Percentiles rank a stretch among this genome's conserved stretches.
These are phyloP conservation scores for Citrus hindsii DNA, from an alignment of 345 rosid species.

Conservation along the genomic window DNA sequence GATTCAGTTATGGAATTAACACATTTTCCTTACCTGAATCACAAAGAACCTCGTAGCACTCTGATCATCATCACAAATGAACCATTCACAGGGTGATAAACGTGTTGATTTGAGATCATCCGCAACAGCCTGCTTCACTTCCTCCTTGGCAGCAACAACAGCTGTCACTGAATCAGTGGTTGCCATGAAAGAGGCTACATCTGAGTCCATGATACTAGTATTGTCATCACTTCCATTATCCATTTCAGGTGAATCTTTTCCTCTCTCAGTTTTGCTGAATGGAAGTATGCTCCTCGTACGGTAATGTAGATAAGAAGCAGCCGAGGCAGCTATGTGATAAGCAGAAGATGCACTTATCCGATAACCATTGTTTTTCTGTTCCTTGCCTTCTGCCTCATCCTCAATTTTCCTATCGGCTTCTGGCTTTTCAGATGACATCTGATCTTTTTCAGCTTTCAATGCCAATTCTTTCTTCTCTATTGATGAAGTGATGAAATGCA, in stretches of 20 bases:
- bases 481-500: slow-evolving; percentile 72
- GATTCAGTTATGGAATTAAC: neutral
- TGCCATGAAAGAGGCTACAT: slow-evolving; percentile 68
- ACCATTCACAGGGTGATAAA: slow-evolving; percentile 96
- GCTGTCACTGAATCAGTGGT: slow-evolving; percentile 97
- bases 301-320: slow-evolving; percentile 81
- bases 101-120: slow-evolving; percentile 71
- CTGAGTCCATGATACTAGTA: slow-evolving; percentile 33
- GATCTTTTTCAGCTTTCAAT: slow-evolving; percentile 34
- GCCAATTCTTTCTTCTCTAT: slow-evolving; percentile 58
- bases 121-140: slow-evolving; percentile 95
- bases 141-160: slow-evolving; percentile 93
- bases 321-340: slow-evolving; percentile 76
- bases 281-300: slow-evolving; percentile 67
- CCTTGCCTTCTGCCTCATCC: slow-evolving; percentile 25
- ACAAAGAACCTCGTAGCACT: slow-evolving; percentile 74
- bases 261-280: slow-evolving; percentile 30
- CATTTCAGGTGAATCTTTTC: slow-evolving; percentile 17
- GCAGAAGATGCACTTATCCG: slow-evolving; percentile 61
- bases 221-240: slow-evolving; percentile 20
- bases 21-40: slow-evolving; percentile 60
- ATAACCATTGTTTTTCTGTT: slow-evolving; percentile 34
- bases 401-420: slow-evolving; percentile 30
- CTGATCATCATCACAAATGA: slow-evolving; percentile 80
- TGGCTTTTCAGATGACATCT: slow-evolving; percentile 32